Base-by-base conservation (phyloP, 148 eudicot species). In the Cornus kousa region DNA sequence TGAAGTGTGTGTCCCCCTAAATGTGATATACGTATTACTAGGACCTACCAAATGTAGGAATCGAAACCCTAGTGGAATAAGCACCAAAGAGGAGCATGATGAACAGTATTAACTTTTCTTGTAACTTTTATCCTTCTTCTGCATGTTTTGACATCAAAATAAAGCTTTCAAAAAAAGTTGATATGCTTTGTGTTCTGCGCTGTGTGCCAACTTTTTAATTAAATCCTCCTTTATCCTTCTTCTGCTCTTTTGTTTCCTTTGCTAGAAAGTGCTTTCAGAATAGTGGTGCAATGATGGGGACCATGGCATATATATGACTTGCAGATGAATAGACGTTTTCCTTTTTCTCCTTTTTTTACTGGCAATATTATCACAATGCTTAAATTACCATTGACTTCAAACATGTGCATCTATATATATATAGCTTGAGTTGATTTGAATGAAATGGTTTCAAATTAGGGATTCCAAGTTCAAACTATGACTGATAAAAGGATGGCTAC, bases 221-320 rank as follows among this genome's bases (percentile, higher is more conserved):
- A 43, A 62, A 17, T 17, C 19, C 23, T 1, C 24, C 66, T 62
- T 72, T 48, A 23, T 48, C 19, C 64, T 24, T 72, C 64, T 50
- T 23, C n/a, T 43, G 9, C 66, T 65, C 72, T 40, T 37, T 37
- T 46, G 71, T 17, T 76, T 22, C 23, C 60, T 66, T 76, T 43
- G n/a, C 5, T 22, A 9, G 48, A 40, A 64, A 37, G 35, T 10
- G 74, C 32, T 64, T 65, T 5, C 65, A 39, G 57, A 55, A 31
- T 40, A 64, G 37, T 39, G 78, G 78, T 64, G 78, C 60, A 66
- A 76, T 67, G 55, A 67, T 76, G 78, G 79, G 59, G 72, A 64
- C 80, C 72, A 60, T 62, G 33, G 31, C n/a, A 74, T 70, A 28
- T n/a, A 20, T 53, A 12, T 20, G 12, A 37, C 17, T 74, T n/a